phyloP scores from a whole-genome alignment of 208 protist genomes.

The Leishmania arabica region DNA sequence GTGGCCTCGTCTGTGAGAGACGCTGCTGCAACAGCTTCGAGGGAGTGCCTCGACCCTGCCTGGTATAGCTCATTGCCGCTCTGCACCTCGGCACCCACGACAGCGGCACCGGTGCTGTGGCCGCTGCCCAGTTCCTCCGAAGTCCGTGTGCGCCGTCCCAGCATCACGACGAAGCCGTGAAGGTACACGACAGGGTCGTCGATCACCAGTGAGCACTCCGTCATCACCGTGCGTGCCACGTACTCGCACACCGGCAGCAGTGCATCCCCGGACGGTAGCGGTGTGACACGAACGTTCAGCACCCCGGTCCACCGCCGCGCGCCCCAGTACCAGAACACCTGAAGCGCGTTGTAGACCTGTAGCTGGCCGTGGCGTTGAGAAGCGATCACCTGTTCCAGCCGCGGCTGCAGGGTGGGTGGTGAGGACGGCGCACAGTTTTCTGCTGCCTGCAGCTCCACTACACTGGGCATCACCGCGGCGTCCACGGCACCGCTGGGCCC shows the following conservation, averaged over 20 bases:
- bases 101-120: neutral
- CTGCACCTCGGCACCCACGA: neutral
- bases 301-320: slow-evolving; percentile 32
- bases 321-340: slow-evolving; percentile 37
- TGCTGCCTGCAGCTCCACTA: neutral
- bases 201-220: slow-evolving; percentile 28
- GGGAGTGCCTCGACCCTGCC: neutral
- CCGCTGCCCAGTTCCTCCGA: slow-evolving; percentile 5
- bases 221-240: slow-evolving; percentile 30
- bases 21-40: neutral
- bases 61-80: neutral
- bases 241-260: slow-evolving; percentile 32
- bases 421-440: neutral
- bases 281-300: slow-evolving; percentile 26
- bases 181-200: slow-evolving; percentile 33
- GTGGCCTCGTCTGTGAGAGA: neutral
- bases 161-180: slow-evolving; percentile 34
- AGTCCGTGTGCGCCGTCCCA: slow-evolving; percentile 25
- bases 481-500: neutral
- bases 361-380: slow-evolving; percentile 15
- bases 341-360: slow-evolving; percentile 25
- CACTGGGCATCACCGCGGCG: neutral
- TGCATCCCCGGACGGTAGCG: slow-evolving; percentile 18
- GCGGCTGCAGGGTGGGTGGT: neutral
- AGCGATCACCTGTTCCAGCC: slow-evolving; percentile 4